Conservation (phyloP, 164 flowering plant species). For the Annona squamosa region DNA sequence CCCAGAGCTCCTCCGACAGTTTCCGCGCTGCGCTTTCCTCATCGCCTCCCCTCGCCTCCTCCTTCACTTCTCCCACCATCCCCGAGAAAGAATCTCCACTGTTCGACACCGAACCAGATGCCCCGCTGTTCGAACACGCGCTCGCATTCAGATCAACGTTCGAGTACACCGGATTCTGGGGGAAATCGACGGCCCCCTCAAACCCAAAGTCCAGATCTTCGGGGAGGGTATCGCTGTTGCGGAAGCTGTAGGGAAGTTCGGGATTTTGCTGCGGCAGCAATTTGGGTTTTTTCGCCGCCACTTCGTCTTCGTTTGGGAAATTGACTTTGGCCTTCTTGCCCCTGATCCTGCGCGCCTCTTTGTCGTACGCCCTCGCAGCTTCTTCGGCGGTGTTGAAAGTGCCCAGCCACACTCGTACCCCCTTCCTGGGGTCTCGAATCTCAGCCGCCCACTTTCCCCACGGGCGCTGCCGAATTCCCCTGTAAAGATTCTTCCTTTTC, state of each 20-base stretch:
- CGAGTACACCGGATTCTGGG: constrained; percentile 6
- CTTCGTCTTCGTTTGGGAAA: constrained; percentile 64
- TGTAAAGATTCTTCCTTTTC: constrained; percentile 74
- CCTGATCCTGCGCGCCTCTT: constrained; percentile 75
- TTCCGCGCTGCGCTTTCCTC: constrained; percentile 39
- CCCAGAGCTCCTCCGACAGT: constrained; percentile 73
- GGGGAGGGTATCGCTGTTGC: not conserved
- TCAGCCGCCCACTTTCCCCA: constrained; percentile 99
- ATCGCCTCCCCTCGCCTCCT: constrained; percentile 5
- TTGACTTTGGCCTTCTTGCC: constrained; percentile 92
- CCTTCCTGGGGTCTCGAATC: constrained; percentile 92
- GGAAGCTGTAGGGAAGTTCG: not conserved
- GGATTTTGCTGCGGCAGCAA: constrained; percentile 3
- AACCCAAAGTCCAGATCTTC: constrained; percentile 16
- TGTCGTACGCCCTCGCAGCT: constrained; percentile 90
- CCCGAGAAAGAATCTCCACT: not conserved
- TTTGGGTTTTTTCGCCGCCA: not conserved
- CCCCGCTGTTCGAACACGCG: not conserved
- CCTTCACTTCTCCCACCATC: not conserved
- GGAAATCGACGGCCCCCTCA: constrained; percentile 7
- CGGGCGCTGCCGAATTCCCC: constrained; percentile 88
- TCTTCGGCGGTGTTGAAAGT: constrained; percentile 92
- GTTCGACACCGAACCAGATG: constrained; percentile 18
- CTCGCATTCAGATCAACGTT: constrained; percentile 1
- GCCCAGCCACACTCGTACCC: constrained; percentile 91